Base-by-base conservation (phyloP, 805 yeast genomes). In the Lachancea kluyveri region DNA sequence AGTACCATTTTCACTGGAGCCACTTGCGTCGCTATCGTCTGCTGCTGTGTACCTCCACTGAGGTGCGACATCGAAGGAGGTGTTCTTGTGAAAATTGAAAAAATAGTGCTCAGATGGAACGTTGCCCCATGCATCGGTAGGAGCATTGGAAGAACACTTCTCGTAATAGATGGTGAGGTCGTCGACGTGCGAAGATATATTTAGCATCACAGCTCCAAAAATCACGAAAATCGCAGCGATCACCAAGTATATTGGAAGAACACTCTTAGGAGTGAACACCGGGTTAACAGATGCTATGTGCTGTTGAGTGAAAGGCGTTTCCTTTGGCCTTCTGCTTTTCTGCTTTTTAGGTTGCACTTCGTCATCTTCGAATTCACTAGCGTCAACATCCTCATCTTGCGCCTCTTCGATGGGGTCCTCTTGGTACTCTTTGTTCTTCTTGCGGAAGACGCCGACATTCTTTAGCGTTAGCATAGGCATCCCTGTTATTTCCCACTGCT, bases 191-290 rank as follows among this genome's bases (percentile, higher is more conserved):
- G 74, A 66, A 3, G 87, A 70, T 9, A 90, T 79, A 38, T 74
- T 72, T 16, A 87, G 57, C 43, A 92, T 72, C 26, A 81, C 88
- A 13, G 87, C 86, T 14, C 98, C 98, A 34, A 92, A 72, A 10
- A 95, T 94, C 8, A 90, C 84, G 54, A 87, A 82, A 9, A 92
- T 68, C n/a, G 80, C 67, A 1, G 94, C 86, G 26, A 88, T 64
- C 9, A 75, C 37, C 26, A 87, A 62, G 45, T 88, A 74, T 35
- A 90, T 62, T 6, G 96, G 95, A 31, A 90, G 70, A 30, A 90
- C 94, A 17, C 92, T 76, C 48, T 75, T 79, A 5, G 96, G 96
- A 2, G 96, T 87, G 45, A 88, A 70, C 39, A 92, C 84, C 1
- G 97, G 97, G 34, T 74, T 76, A 54, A 72, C 60, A 13, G 78